A percentile compares a stretch with the other conserved stretches of the same genome.
Evolutionary conservation across 2,329 filamentous ascomycete genomes (phyloP).

Genomic region (Davidsoniella eucalypti): DNA sequence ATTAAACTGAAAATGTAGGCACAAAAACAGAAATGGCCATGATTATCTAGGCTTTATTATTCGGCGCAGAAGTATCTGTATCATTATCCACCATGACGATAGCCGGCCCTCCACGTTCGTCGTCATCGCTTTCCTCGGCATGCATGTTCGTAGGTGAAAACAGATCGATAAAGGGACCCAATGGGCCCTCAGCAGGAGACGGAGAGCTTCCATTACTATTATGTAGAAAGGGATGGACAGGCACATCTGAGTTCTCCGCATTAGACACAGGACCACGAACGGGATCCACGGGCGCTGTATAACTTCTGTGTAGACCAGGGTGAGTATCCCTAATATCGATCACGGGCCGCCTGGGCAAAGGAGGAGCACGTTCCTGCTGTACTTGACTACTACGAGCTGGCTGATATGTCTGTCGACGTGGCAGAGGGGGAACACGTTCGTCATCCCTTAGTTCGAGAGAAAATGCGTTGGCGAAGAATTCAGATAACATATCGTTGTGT

Average conservation of each 20-base stretch:
- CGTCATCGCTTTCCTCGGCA: constrained; percentile 8
- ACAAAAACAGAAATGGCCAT: no score
- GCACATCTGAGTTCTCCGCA: not conserved
- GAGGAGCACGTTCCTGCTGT: not conserved
- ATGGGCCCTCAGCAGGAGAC: not conserved
- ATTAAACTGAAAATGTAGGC: no score
- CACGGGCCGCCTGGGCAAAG: constrained; percentile 8
- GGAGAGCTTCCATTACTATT: not conserved
- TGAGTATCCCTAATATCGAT: not conserved
- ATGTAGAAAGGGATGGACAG: constrained; percentile 10
- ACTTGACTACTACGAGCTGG: not conserved
- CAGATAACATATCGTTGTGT: no score
- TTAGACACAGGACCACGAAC: not conserved
- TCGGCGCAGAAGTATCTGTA: not conserved
- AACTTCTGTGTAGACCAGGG: constrained; percentile 9
- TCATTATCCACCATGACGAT: constrained; percentile 12
- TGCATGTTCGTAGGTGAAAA: constrained; percentile 2
- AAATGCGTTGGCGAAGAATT: no score
- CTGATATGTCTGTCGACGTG: no score
- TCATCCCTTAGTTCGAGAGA: no score
- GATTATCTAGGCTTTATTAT: no score
- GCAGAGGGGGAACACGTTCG: no score
- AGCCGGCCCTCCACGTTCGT: constrained; percentile 2
- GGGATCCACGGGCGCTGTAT: constrained; percentile 5
- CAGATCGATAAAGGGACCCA: constrained; percentile 1